A percentile compares a stretch with the other conserved stretches of the same genome.
Conservation (phyloP, 1,284 basidiomycete species). For the Agroathelia rolfsii region DNA sequence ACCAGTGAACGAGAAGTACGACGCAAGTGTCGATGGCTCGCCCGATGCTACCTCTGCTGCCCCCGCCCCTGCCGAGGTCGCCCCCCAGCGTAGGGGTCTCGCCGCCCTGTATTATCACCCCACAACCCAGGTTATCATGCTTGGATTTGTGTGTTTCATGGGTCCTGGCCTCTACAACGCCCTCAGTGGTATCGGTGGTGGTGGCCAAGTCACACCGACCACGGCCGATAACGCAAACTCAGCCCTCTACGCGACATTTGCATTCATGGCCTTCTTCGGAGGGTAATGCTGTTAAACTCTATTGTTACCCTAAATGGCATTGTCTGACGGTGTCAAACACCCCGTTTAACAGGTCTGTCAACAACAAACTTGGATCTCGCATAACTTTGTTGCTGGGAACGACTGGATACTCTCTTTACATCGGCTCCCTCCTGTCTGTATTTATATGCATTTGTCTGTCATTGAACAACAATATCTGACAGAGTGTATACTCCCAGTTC, state of each 20-base stretch:
- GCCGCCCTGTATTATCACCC: constrained; percentile 18
- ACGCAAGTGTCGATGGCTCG: constrained; percentile 15
- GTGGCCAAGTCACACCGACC: constrained; percentile 51
- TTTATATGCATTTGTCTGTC: constrained; percentile 1
- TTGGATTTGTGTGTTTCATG: constrained; percentile 26
- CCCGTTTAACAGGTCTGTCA: constrained; percentile 43
- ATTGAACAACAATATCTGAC: neutral
- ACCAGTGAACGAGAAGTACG: constrained; percentile 16
- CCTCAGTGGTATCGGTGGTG: constrained; percentile 56
- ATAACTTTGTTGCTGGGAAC: constrained; percentile 66
- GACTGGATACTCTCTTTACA: constrained; percentile 63
- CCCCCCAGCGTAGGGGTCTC: constrained; percentile 22
- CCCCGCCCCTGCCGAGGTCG: constrained; percentile 14
- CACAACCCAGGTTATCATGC: constrained; percentile 17
- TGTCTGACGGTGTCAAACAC: constrained; percentile 5
- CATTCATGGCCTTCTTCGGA: constrained; percentile 40
- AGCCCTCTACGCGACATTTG: constrained; percentile 63
- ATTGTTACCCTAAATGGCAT: neutral
- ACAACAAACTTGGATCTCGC: constrained; percentile 68
- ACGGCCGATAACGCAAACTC: constrained; percentile 57
- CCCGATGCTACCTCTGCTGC: no score
- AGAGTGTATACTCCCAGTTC: neutral
- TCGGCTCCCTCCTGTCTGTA: constrained; percentile 61
- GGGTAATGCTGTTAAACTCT: constrained; percentile 37
- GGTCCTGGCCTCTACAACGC: constrained; percentile 21